Conservation (phyloP, 306 rosid genomes). For the Glycyrrhiza uralensis region DNA sequence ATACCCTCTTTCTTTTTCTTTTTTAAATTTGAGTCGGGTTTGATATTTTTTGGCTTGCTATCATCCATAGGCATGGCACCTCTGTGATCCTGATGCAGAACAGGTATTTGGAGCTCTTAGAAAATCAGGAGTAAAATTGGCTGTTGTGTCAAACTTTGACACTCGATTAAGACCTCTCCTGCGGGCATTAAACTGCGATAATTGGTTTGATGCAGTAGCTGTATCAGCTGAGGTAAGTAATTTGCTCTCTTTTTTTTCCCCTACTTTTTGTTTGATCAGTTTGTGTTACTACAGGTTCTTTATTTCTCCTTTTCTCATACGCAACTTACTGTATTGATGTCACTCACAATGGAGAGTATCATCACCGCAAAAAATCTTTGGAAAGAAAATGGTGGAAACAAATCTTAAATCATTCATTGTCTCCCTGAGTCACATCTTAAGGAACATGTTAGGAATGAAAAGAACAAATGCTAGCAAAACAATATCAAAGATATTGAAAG, state of each 20-base stretch:
- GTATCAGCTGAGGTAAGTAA: slow-evolving; percentile 87
- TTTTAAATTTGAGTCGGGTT: neutral
- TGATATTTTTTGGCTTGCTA: slow-evolving; percentile 8
- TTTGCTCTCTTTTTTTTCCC: neutral
- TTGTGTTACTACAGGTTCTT: neutral
- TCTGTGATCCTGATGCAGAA: slow-evolving; percentile 83
- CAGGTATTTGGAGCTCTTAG: slow-evolving; percentile 65
- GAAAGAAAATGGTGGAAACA: slow-evolving; percentile 4
- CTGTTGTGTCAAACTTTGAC: slow-evolving; percentile 87
- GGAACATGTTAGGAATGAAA: neutral
- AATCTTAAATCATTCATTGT: neutral
- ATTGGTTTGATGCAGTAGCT: slow-evolving; percentile 97
- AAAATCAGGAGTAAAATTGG: slow-evolving; percentile 79
- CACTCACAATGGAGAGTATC: neutral
- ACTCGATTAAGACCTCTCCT: slow-evolving; percentile 85
- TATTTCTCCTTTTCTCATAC: neutral
- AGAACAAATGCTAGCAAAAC: neutral
- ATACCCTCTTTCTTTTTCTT: neutral
- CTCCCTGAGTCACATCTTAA: neutral
- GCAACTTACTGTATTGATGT: neutral
- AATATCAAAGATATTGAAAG: neutral
- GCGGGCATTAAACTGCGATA: slow-evolving; percentile 72
- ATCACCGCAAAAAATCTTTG: neutral
- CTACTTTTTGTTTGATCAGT: slow-evolving; percentile 10
- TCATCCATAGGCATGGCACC: slow-evolving; percentile 87